A percentile compares a stretch with the other conserved stretches of the same genome.
Evolutionary conservation across 2,329 filamentous ascomycete genomes (phyloP).

Genomic region (Helotiales sp.): DNA sequence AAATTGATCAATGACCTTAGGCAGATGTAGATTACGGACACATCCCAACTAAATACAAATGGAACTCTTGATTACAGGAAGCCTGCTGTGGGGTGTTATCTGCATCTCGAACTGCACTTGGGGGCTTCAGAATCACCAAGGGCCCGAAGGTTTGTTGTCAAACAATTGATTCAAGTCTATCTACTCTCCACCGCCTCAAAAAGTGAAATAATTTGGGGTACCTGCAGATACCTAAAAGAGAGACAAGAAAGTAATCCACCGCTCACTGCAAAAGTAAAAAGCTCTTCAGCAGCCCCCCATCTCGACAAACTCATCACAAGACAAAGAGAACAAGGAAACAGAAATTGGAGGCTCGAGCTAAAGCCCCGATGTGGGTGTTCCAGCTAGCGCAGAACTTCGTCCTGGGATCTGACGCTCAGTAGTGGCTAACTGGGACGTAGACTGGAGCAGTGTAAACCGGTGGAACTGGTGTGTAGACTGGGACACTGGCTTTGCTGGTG

Average conservation of each 20-base stretch:
- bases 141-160: no score
- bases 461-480: background rate
- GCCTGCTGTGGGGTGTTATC: no score
- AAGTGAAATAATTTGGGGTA: background rate
- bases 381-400: no score
- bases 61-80: no score
- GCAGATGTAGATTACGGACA: no score
- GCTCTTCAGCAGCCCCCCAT: background rate
- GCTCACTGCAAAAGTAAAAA: background rate
- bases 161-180: background rate
- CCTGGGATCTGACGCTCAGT: background rate
- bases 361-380: no score
- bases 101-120: no score
- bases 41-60: no score
- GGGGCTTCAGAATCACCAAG: no score
- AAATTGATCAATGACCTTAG: no score
- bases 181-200: background rate
- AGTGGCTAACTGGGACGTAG: background rate
- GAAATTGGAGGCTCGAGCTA: background rate
- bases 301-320: background rate
- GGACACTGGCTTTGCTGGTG: background rate
- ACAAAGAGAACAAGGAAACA: background rate
- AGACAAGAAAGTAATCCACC: conserved; percentile 1
- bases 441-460: background rate
- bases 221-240: background rate